Evolutionary conservation across 805 yeast species (phyloP), one percentile per base, ranked within the genome.

Genomic region (Yamadazyma phyllophila): DNA sequence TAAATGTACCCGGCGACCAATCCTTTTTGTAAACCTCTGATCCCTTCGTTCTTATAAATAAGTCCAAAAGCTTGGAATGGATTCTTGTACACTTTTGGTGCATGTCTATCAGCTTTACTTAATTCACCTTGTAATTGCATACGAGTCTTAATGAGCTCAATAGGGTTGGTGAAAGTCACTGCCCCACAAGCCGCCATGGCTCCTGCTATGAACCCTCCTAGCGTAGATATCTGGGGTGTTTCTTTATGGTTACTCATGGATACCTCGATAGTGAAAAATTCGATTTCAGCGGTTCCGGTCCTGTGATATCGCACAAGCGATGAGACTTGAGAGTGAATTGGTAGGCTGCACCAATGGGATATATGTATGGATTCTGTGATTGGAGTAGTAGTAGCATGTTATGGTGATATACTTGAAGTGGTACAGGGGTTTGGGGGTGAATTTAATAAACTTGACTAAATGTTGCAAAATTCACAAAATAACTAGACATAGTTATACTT

Each of bases 81-180:
- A 57, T 94, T 92, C 54, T 77, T 85, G 66, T 92, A 94, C 16
- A 77, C 54, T 45, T 60, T 71, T 0, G 83, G 74, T 17, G 74
- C 76, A 34, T 76, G 69, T 4, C 69, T 73, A 27, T 73, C 63
- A 8, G 76, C 67, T 11, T 83, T 74, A 10, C 80, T 70, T 42
- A 92, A 73, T 67, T 94, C 98, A 49, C 99, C 99, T 66, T 94
- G 97, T 39, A 94, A 73, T 65, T 94, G 99, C 96, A 92, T 87
- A 69, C 98, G 74, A 7, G 96, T 94, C 69, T 94, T 94, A 55
- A 92, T 89, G 50, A 94, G 73, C 66, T 94, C 99, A 51, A 94
- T 85, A 5, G 99, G 99, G 62, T 94, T 94, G 3, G 98, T 91
- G 61, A 92, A 83, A 0, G 97, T 92, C 37, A 94, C 99, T 0